Evolutionary conservation across 1,284 basidiomycete genomes (phyloP).

Genomic region (Cryptococcus maquisensis): DNA sequence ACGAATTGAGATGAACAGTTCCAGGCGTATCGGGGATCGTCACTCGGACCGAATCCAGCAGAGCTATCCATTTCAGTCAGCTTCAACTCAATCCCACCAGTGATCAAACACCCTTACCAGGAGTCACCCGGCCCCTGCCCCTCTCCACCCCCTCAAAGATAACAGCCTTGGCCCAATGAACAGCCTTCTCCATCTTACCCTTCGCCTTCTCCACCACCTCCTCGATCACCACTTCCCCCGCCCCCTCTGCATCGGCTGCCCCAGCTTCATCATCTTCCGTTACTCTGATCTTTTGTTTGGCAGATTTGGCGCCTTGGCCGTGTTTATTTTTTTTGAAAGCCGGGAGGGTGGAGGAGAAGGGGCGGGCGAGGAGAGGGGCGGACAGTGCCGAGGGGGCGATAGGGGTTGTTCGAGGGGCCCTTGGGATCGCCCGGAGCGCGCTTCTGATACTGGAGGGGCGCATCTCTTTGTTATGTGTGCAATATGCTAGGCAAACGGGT

Average conservation of each 20-base stretch:
- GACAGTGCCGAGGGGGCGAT: neutral
- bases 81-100: neutral
- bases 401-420: neutral
- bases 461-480: neutral
- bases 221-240: conserved; percentile 16
- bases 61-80: conserved; percentile 23
- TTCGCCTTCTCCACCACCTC: conserved; percentile 29
- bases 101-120: conserved; percentile 28
- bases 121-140: conserved; percentile 40
- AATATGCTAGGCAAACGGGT: neutral
- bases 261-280: conserved; percentile 10
- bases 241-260: conserved; percentile 18
- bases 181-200: conserved; percentile 42
- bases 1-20: conserved; percentile 31
- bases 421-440: neutral
- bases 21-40: conserved; percentile 27
- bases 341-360: conserved; percentile 21
- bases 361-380: neutral
- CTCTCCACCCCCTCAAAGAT: conserved; percentile 47
- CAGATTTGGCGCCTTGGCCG: conserved; percentile 10
- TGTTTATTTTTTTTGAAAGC: conserved; percentile 33
- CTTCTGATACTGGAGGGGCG: neutral
- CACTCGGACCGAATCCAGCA: conserved; percentile 45
- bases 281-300: conserved; percentile 13
- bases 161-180: conserved; percentile 39